Base-by-base conservation (phyloP, 1,139 yeast genomes). In the Kodamaea plutei region DNA sequence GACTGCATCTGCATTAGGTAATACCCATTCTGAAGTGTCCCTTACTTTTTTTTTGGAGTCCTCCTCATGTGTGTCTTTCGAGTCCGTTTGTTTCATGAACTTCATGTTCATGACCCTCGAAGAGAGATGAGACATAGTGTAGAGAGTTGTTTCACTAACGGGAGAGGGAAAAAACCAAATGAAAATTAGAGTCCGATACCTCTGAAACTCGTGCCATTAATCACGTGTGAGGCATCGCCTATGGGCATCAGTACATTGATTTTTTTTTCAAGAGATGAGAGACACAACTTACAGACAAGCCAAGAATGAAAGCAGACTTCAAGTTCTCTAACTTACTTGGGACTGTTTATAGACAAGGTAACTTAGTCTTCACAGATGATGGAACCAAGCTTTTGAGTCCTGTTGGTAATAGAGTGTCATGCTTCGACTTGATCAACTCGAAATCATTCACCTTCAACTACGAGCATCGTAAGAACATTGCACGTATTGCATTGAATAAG, bases 261-360 rank as follows among this genome's bases (percentile, higher is more conserved):
- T 16, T 15, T 17, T 31, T 31, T 31, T 31, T 30, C 23, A 11
- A n/a, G 31, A 19, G 15, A 20, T 13, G 16, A 14, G 12, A n/a
- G n/a, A n/a, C n/a, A n/a, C n/a, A n/a, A n/a, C n/a, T n/a, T 21
- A 19, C 7, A 11, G 10, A 19, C 10, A 26, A 26, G n/a, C 20
- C 20, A 25, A n/a, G 11, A 23, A 69, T 69, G 75, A 69, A 66
- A 52, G 64, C 73, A 18, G 70, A 66, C 47, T 66, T 63, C 50
- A 59, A 65, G 71, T 83, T 91, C 48, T 80, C 95, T 27, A 91
- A 91, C 58, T 68, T 91, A 28, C 64, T 91, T 46, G 99, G 98
- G 17, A 89, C 98, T 0, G 98, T 91, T 6, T 91, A 91, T 52
- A 70, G 94, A 34, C 85, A 84, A 49, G 98, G 97, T 12, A 89